Conservation (phyloP, 2,329 filamentous ascomycete species). For the Mollisia scopiformis region DNA sequence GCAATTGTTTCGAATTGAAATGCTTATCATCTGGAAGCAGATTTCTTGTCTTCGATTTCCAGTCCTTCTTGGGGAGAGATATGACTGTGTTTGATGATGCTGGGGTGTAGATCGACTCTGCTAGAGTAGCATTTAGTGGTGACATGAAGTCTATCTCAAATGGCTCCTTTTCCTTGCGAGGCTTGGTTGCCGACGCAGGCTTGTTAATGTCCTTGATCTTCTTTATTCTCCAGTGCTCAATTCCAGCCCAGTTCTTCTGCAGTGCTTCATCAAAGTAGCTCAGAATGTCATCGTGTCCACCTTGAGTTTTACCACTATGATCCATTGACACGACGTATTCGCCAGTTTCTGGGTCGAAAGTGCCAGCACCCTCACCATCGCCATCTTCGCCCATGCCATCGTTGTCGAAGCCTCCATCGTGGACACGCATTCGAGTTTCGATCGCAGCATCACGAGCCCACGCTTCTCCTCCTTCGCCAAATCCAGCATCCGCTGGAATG, state of each 20-base stretch:
- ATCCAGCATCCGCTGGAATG: constrained; percentile 70
- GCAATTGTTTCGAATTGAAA: constrained; percentile 90
- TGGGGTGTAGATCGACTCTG: constrained; percentile 79
- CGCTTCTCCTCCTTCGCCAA: constrained; percentile 93
- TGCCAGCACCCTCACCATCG: constrained; percentile 51
- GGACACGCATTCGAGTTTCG: constrained; percentile 83
- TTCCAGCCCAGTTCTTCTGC: constrained; percentile 96
- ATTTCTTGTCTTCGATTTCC: constrained; percentile 92
- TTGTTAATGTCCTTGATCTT: constrained; percentile 84
- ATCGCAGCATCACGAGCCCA: constrained; percentile 91
- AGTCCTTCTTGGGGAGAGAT: constrained; percentile 87
- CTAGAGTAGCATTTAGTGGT: constrained; percentile 70
- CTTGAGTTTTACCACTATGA: constrained; percentile 65
- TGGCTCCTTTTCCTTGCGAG: constrained; percentile 92
- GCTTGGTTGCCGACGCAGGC: constrained; percentile 59
- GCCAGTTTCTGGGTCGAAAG: constrained; percentile 68
- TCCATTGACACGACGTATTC: constrained; percentile 82
- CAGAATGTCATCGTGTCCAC: constrained; percentile 88
- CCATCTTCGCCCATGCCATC: constrained; percentile 53
- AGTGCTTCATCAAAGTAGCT: constrained; percentile 96
- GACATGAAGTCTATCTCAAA: constrained; percentile 92
- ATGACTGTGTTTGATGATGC: constrained; percentile 82
- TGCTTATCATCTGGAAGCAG: constrained; percentile 97
- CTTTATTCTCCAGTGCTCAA: constrained; percentile 97
- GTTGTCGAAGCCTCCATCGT: constrained; percentile 60